Evolutionary conservation across 495 filamentous ascomycete genomes (phyloP), one percentile per base, ranked within the genome.

Genomic region (Aspergillus carlsbadensis): DNA sequence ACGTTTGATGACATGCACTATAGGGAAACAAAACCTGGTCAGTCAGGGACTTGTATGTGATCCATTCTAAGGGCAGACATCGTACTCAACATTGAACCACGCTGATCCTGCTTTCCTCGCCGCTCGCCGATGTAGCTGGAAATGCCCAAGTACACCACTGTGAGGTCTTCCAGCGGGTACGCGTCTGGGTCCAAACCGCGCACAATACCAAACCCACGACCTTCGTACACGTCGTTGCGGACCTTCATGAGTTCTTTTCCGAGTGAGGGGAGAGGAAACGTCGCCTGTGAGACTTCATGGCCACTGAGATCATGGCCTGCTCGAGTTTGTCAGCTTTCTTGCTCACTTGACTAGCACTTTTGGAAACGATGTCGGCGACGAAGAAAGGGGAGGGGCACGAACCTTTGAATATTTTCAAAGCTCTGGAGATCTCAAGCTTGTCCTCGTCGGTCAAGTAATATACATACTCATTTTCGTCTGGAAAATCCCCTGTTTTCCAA

Each of bases 91-190:
- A 57, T 57, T 31, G 54, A 57, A 24, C 54, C 54, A 10, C 54
- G 45, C 31, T 57, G 54, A 71, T 75, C 76, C 48, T 84, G 81
- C 5, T 78, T 21, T 2, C 81, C 82, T 48, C 81, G 65, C 21
- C 71, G 56, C 26, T 76, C 71, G 10, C 72, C 81, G 18, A 84
- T 69, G 49, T 84, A 76, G 57, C 73, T 77, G 3, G 78, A 69
- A 29, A 83, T 59, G 4, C 74, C 81, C 17, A 82, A 65, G 56
- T 79, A 82, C 13, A 83, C 57, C 6, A 73, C 65, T 14, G 74
- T 60, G 43, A 79, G 79, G 26, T 84, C 79, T 47, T 76, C 70
- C 35, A 64, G 60, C 10, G 74, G 63, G 58, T 76, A 78, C 6
- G 59, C 61, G 13, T 66, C 52, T 6, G 73, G 66, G 10, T 71